These are phyloP conservation scores for Trichoderma sp. DNA, from an alignment of 2,329 filamentous ascomycete genomes.

Conservation along the genomic window DNA sequence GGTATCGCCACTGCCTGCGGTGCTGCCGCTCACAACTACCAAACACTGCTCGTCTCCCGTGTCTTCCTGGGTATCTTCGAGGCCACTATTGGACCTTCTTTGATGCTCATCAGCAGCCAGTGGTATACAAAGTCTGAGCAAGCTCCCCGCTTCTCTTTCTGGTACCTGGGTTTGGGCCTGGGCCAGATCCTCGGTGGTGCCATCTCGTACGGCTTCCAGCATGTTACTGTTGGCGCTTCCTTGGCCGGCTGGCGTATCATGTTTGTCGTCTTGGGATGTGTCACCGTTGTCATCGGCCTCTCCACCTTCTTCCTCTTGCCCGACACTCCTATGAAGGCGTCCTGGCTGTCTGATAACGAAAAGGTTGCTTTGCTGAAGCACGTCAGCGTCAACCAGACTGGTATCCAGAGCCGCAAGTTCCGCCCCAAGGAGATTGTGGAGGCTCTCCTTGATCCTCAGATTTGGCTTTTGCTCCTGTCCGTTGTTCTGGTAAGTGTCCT, in stretches of 20 bases:
- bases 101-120: constrained; percentile 59
- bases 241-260: constrained; percentile 67
- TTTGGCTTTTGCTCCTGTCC: constrained; percentile 48
- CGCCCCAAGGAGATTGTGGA: constrained; percentile 51
- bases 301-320: constrained; percentile 35
- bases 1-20: constrained; percentile 54
- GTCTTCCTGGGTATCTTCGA: constrained; percentile 60
- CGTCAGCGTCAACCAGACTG: constrained; percentile 56
- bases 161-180: constrained; percentile 58
- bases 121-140: constrained; percentile 62
- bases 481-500: constrained; percentile 42
- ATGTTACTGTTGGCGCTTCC: constrained; percentile 48
- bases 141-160: constrained; percentile 57
- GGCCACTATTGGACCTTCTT: constrained; percentile 56
- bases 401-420: constrained; percentile 53
- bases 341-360: constrained; percentile 45
- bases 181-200: constrained; percentile 62
- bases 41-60: constrained; percentile 51
- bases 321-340: constrained; percentile 47
- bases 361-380: constrained; percentile 51
- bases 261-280: constrained; percentile 64
- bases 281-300: constrained; percentile 35
- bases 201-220: constrained; percentile 60
- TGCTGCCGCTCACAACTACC: constrained; percentile 52
- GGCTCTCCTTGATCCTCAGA: constrained; percentile 48